Evolutionary conservation across 139 green algal genomes (phyloP).

Genomic region (Microglena sp.): DNA sequence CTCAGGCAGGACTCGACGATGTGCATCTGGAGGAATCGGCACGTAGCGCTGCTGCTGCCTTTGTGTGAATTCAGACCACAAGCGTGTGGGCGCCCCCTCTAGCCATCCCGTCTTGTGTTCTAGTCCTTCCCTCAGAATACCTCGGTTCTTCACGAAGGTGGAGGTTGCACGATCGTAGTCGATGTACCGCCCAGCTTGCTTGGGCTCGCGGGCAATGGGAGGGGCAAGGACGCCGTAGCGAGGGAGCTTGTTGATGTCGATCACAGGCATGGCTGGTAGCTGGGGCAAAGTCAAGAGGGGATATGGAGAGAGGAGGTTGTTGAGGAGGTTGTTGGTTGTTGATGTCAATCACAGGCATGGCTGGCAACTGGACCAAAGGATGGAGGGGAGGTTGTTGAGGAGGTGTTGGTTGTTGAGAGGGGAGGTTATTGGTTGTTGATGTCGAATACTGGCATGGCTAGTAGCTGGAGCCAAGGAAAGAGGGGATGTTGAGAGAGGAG

Average conservation of each 20-base stretch:
- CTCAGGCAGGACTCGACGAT: constrained; percentile 20
- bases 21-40: constrained; percentile 25
- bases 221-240: constrained; percentile 28
- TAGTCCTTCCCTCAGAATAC: constrained; percentile 19
- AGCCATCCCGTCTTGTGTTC: constrained; percentile 21
- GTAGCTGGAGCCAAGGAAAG: no score
- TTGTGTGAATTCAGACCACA: constrained; percentile 24
- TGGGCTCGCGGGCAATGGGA: constrained; percentile 8
- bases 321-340: no score
- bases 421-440: no score
- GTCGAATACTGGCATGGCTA: no score
- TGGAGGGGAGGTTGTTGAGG: no score
- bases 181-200: constrained; percentile 2
- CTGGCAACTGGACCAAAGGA: constrained; percentile 13
- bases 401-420: no score
- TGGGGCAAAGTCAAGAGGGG: not conserved
- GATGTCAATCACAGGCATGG: constrained; percentile 33
- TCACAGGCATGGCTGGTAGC: constrained; percentile 20
- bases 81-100: constrained; percentile 21
- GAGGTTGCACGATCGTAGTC: constrained; percentile 19
- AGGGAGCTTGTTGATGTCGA: constrained; percentile 34
- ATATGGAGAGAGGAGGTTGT: not conserved
- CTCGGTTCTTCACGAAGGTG: constrained; percentile 29
- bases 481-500: no score
- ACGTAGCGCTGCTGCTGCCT: constrained; percentile 32